Conservation (phyloP, 139 green algal genomes). For the Haematococcus lacustris region DNA sequence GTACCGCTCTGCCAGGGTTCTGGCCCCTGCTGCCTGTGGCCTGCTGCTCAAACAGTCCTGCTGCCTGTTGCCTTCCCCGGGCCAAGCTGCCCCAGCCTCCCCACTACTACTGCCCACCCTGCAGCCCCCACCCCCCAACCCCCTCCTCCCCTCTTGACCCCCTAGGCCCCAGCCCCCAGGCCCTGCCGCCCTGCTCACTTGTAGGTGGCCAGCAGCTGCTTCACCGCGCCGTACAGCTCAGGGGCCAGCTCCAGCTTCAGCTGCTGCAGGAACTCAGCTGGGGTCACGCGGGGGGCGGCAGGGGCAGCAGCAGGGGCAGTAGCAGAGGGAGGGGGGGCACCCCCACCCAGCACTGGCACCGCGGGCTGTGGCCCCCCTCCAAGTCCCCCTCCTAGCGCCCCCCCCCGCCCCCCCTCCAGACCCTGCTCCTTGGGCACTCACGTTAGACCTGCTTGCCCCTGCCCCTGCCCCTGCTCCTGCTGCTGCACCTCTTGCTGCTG, state of each 20-base stretch:
- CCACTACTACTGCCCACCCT: too few relatives aligned
- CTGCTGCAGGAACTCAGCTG: conserved; percentile 24
- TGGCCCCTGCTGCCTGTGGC: too few relatives aligned
- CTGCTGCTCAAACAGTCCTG: too few relatives aligned
- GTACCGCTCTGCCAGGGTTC: too few relatives aligned
- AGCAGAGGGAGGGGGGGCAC: background rate
- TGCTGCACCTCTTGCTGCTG: background rate
- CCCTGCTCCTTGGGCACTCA: background rate
- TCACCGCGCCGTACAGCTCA: conserved; percentile 18
- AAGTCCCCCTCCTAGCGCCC: background rate
- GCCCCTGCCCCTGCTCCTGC: background rate
- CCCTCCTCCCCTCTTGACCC: too few relatives aligned
- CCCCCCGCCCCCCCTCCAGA: background rate
- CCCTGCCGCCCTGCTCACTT: too few relatives aligned
- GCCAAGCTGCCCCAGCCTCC: too few relatives aligned
- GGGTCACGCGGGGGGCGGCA: conserved; percentile 4
- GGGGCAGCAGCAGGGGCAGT: conserved; percentile 5
- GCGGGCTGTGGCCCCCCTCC: background rate
- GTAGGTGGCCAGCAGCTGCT: conserved; percentile 9
- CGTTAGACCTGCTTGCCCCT: background rate
- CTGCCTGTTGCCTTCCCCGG: too few relatives aligned
- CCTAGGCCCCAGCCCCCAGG: too few relatives aligned
- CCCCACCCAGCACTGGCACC: background rate
- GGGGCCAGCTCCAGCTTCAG: conserved; percentile 31
- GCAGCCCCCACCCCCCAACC: too few relatives aligned